Base-by-base conservation (phyloP, 2,329 filamentous ascomycete species). In the Fusarium sp. region DNA sequence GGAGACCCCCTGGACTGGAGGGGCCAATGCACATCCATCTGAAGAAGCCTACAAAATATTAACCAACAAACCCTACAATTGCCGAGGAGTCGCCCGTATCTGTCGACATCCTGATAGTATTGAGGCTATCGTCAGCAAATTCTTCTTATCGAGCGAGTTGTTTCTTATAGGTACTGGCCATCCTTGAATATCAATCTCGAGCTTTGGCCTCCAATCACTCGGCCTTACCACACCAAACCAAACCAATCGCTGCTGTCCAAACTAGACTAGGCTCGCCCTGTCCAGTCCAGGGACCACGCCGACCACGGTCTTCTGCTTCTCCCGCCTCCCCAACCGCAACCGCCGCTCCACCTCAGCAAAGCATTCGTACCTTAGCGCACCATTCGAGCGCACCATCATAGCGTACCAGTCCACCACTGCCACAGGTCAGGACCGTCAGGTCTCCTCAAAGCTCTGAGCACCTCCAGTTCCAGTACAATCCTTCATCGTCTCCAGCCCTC, bases 221-320 rank as follows among this genome's bases (percentile, higher is more conserved):
- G 15, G 51, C 43, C 33, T 48, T 55, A 38, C 43, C 58, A 42
- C 45, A 43, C 43, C 64, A 62, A 66, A 71, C 77, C 77, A 79
- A 79, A 71, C 77, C 77, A 79, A 79, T 78, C 73, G 71, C 57
- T 60, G 64, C 43, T 69, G 57, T 74, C 75, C 77, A 78, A 77
- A 77, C 77, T 71, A 72, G 63, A 59, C 59, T 31, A 31, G 60
- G 67, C 63, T 65, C 69, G 60, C 54, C 50, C 66, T 69, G 62
- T 66, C 42, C 69, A 71, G 66, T 66, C 42, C 69, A 71, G 66
- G 70, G 61, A 73, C 68, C 64, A 63, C 66, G 54, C 58, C 38
- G 58, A 67, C 59, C 51, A 56, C 55, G 44, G 44, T 49, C 51
- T 36, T 15, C 17, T 28, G 48, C 51, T 68, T 66, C 55, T 69